Percentiles rank a stretch among this genome's conserved stretches.
These are phyloP conservation scores for Gossypium aridum DNA, from an alignment of 441 rosid species.

Conservation along the genomic window DNA sequence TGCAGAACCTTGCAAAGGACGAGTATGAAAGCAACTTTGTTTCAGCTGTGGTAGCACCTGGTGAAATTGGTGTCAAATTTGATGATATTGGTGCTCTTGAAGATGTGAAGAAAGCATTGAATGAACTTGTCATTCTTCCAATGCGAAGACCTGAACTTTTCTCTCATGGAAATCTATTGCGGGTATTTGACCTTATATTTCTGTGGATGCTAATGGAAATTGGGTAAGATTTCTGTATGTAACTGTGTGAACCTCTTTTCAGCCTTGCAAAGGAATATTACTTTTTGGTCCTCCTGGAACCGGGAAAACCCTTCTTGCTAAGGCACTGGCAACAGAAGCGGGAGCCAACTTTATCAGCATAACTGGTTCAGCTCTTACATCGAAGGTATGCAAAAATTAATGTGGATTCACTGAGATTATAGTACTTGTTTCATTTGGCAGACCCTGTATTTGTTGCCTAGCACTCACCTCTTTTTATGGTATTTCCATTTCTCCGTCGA, in stretches of 20 bases:
- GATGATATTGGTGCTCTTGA: slow-evolving; percentile 96
- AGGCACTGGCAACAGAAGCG: slow-evolving; percentile 97
- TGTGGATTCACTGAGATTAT: not conserved
- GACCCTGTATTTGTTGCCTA: not conserved
- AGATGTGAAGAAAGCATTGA: slow-evolving; percentile 80
- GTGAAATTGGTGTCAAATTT: slow-evolving; percentile 88
- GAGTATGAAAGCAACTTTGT: slow-evolving; percentile 83
- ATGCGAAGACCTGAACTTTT: slow-evolving; percentile 94
- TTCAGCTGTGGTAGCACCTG: slow-evolving; percentile 89
- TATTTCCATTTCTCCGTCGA: not conserved
- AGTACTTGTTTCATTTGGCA: not conserved
- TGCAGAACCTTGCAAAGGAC: slow-evolving; percentile 76
- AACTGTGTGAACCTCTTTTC: slow-evolving; percentile 24
- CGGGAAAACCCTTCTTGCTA: slow-evolving; percentile 95
- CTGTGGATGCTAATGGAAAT: not conserved
- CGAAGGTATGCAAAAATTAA: slow-evolving; percentile 51
- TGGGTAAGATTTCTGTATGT: slow-evolving; percentile 6
- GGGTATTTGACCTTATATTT: slow-evolving; percentile 38
- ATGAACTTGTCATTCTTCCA: slow-evolving; percentile 97
- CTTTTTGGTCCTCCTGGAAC: slow-evolving; percentile 99
- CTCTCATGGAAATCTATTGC: slow-evolving; percentile 79
- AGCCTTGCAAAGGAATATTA: slow-evolving; percentile 97
- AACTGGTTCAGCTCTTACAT: slow-evolving; percentile 91
- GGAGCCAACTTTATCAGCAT: slow-evolving; percentile 95
- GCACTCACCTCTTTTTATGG: not conserved